These are phyloP conservation scores for Leccinum pachyderme DNA, from an alignment of 1,284 basidiomycete genomes.

Conservation along the genomic window DNA sequence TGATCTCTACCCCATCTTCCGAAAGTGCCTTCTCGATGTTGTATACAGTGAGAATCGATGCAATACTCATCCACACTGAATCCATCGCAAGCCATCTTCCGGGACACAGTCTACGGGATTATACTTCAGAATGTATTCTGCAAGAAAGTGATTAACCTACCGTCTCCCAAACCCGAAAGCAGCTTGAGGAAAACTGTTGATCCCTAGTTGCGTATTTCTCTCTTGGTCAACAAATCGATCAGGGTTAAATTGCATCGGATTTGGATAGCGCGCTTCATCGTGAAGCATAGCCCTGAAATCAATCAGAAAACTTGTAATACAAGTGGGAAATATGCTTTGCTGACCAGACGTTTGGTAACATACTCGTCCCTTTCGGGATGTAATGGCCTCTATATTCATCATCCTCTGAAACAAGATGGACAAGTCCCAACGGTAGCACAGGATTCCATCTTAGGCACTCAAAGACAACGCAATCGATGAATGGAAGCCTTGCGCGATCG, in stretches of 20 bases:
- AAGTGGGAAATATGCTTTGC: conserved; percentile 3
- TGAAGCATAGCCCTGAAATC: conserved; percentile 28
- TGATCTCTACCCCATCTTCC: conserved; percentile 41
- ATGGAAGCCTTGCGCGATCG: conserved; percentile 37
- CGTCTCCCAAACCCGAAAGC: conserved; percentile 46
- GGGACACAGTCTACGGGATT: conserved; percentile 40
- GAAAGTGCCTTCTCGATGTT: conserved; percentile 41
- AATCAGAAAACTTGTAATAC: conserved; percentile 3
- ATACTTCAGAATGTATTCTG: not conserved
- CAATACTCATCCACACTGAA: conserved; percentile 47
- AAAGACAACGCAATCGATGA: conserved; percentile 38
- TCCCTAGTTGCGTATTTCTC: conserved; percentile 23
- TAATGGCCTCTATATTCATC: conserved; percentile 44
- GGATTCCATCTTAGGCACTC: conserved; percentile 46
- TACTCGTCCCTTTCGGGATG: conserved; percentile 43
- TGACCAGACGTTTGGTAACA: conserved; percentile 44
- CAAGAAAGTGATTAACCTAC: conserved; percentile 24
- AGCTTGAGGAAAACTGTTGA: conserved; percentile 30
- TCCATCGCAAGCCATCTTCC: conserved; percentile 47
- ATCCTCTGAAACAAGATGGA: conserved; percentile 38
- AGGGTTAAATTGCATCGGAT: conserved; percentile 23
- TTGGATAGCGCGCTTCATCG: conserved; percentile 23
- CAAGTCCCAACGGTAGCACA: conserved; percentile 41
- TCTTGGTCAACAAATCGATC: conserved; percentile 22
- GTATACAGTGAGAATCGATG: conserved; percentile 44